phyloP scores from a whole-genome alignment of 805 yeast species.

The Schwanniomyces sp. region DNA sequence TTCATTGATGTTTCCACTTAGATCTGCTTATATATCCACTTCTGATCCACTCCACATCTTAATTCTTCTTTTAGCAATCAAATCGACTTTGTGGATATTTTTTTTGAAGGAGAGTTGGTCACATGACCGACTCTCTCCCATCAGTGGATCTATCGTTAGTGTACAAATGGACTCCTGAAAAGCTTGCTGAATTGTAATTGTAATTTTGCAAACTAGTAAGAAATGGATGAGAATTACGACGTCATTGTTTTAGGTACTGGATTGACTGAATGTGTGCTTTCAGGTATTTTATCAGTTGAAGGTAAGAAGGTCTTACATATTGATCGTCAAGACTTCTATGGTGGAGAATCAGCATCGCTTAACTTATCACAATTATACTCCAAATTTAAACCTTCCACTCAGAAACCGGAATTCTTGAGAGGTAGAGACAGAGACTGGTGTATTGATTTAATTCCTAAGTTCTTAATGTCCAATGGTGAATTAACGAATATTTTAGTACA shows the following conservation, averaged over 20 bases:
- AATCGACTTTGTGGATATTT: not conserved
- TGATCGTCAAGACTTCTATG: conserved; percentile 94
- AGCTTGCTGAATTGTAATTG: not conserved
- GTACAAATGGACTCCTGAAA: not conserved
- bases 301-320: conserved; percentile 97
- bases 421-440: conserved; percentile 98
- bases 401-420: conserved; percentile 62
- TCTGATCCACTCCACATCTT: too few relatives aligned
- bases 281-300: conserved; percentile 94
- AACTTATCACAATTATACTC: conserved; percentile 67
- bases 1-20: not conserved
- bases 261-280: conserved; percentile 92
- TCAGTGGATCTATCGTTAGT: not conserved
- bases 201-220: not conserved
- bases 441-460: conserved; percentile 94
- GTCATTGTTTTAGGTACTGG: conserved; percentile 95
- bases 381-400: conserved; percentile 79
- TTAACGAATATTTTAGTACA: conserved; percentile 92
- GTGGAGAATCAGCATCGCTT: conserved; percentile 88
- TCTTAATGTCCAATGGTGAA: conserved; percentile 96
- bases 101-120: not conserved
- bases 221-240: conserved; percentile 95
- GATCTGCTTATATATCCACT: not conserved
- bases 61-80: not conserved
- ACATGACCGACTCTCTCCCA: not conserved